A percentile compares a stretch with the other conserved stretches of the same genome.
These are phyloP conservation scores for Cornus kousa DNA, from an alignment of 148 eudicot genomes.

Conservation along the genomic window DNA sequence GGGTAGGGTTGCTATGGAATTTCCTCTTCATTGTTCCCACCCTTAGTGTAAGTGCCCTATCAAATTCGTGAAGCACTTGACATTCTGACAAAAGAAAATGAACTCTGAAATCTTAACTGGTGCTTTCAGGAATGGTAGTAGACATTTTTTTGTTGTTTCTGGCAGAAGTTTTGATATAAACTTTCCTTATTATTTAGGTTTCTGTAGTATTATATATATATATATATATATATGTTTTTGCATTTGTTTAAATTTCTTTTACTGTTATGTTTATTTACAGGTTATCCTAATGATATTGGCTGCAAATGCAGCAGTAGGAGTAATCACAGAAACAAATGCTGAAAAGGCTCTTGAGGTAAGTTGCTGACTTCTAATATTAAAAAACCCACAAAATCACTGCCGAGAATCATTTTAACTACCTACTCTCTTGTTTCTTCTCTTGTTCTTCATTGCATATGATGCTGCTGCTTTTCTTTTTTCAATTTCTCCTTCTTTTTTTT, in stretches of 20 bases:
- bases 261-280: slow-evolving; percentile 32
- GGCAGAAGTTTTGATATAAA: not conserved
- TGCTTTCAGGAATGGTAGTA: not conserved
- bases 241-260: not conserved
- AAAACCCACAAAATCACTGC: not conserved
- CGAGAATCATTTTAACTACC: not conserved
- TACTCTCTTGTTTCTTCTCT: not conserved
- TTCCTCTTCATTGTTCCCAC: not conserved
- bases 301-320: slow-evolving; percentile 99
- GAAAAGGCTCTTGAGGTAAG: slow-evolving; percentile 97
- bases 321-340: slow-evolving; percentile 98
- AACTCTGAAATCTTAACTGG: not conserved
- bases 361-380: slow-evolving; percentile 10
- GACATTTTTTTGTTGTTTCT: not conserved
- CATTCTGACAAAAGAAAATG: not conserved
- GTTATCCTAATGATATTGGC: slow-evolving; percentile 97
- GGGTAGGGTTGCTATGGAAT: no score
- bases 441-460: not conserved
- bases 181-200: not conserved
- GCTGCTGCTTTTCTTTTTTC: not conserved
- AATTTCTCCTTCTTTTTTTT: no score
- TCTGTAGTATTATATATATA: no score
- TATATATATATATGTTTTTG: no score
- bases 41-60: not conserved
- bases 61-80: not conserved